Base-by-base conservation (phyloP, 768 basidiomycete genomes). In the Macrolepiota albuminosa region DNA sequence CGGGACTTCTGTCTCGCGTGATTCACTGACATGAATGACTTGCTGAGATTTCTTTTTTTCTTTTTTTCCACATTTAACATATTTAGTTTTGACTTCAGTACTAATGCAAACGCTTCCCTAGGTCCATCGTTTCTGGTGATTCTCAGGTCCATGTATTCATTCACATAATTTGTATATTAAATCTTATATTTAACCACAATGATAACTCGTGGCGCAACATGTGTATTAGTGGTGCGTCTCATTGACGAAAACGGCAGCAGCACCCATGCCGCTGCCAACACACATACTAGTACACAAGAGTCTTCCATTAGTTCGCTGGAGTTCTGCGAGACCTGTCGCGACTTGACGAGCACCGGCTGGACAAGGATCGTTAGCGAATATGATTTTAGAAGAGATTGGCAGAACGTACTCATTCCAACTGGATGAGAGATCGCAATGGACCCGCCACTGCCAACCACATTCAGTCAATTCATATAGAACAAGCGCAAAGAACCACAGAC, bases 251-350 rank as follows among this genome's bases (percentile, higher is more conserved):
- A 93, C 81, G 4, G 85, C 85, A 1, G 90, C 90, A 16, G 91
- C 89, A 6, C 91, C 93, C 93, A 95, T 93, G 18, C 93, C 93
- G 66, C 88, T 90, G 24, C 94, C 94, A 31, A 91, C 73, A 61
- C 82, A 84, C 81, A 82, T 82, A 54, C 89, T 91, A 2, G 93
- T 95, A 66, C 90, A 90, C 58, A 96, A 79, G 26, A 96, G 68
- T 31, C 82, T 79, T 57, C 82, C 84, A 58, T 86, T 81, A 59
- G 79, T 83, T 45, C 93, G 79, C 66, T 83, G 85, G 40, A 94
- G 80, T 69, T 95, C 86, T 2, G 89, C 85, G 8, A 96, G 80
- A n/a, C 89, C 94, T 3, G 94, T 95, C 2, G 91, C 88, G 26
- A 93, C 85, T 73, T 95, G 93, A 33, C 94, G 86, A 29, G 88